phyloP scores from a whole-genome alignment of 257 asterid genomes.

The Solanum lycopersicoides region DNA sequence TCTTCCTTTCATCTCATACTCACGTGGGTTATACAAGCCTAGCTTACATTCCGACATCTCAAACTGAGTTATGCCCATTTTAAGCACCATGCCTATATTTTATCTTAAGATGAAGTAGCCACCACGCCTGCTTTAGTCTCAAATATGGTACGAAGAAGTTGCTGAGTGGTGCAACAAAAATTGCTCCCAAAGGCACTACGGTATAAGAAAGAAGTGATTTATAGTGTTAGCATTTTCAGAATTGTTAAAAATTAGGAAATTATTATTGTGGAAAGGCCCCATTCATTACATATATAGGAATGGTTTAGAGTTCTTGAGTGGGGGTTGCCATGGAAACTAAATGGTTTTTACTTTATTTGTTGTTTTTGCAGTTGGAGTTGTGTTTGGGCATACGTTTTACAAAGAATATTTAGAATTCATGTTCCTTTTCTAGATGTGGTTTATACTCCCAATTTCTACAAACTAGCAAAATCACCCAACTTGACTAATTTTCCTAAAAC shows the following conservation, averaged over 20 bases:
- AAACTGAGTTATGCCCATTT: not conserved
- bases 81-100: not conserved
- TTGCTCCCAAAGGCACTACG: not conserved
- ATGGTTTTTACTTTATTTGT: not conserved
- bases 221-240: not conserved
- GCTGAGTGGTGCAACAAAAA: not conserved
- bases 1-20: not conserved
- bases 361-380: not conserved
- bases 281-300: not conserved
- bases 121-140: not conserved
- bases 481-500: not conserved
- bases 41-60: not conserved
- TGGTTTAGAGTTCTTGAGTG: not conserved
- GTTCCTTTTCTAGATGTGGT: not conserved
- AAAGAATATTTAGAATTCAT: not conserved
- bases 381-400: not conserved
- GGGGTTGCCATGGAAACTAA: not conserved
- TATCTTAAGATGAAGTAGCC: not conserved
- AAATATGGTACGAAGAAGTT: not conserved
- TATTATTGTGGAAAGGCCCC: not conserved
- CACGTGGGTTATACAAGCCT: not conserved
- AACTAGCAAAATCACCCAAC: not conserved
- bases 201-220: not conserved
- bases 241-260: not conserved
- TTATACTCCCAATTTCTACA: not conserved